Percentiles rank a stretch among this genome's conserved stretches.
These are phyloP conservation scores for Fusarium floridanum DNA, from an alignment of 2,329 filamentous ascomycete species.

Conservation along the genomic window DNA sequence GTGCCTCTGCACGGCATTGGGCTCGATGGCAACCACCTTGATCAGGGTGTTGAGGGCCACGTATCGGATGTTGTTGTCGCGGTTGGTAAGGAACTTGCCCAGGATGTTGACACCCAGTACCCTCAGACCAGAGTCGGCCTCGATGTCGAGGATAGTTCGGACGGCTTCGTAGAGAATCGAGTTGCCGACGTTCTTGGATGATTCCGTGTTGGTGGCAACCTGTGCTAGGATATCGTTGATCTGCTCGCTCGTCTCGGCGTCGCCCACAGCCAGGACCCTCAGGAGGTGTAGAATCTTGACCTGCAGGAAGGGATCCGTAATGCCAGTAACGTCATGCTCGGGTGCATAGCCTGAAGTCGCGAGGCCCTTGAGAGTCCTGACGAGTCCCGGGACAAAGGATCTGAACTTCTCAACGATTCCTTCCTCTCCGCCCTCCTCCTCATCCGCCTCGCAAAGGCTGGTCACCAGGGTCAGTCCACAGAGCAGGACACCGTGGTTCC, in stretches of 20 bases:
- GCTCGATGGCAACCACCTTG: slow-evolving; percentile 97
- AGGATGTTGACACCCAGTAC: slow-evolving; percentile 98
- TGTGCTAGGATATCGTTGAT: slow-evolving; percentile 99
- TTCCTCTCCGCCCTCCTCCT: slow-evolving; percentile 90
- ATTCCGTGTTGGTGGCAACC: slow-evolving; percentile 97
- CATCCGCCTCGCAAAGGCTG: slow-evolving; percentile 94
- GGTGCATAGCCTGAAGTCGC: slow-evolving; percentile 97
- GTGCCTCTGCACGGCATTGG: slow-evolving; percentile 96
- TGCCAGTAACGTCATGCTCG: slow-evolving; percentile 97
- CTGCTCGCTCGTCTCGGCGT: slow-evolving; percentile 89
- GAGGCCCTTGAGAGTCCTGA: slow-evolving; percentile 90
- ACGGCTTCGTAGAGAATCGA: slow-evolving; percentile 98
- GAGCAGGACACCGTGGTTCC: slow-evolving; percentile 95
- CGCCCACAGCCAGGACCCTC: slow-evolving; percentile 86
- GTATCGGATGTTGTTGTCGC: slow-evolving; percentile 99
- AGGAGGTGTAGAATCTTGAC: slow-evolving; percentile 93
- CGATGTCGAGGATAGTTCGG: slow-evolving; percentile 96
- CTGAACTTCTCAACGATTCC: slow-evolving; percentile 92
- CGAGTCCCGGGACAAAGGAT: slow-evolving; percentile 84
- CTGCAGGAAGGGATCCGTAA: slow-evolving; percentile 97
- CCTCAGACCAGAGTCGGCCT: slow-evolving; percentile 93
- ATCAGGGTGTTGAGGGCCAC: slow-evolving; percentile 97
- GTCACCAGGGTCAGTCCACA: slow-evolving; percentile 92
- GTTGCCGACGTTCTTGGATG: slow-evolving; percentile 98
- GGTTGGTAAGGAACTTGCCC: slow-evolving; percentile 97